Conservation (phyloP, 176 grass and related monocot species). For the Thinopyrum elongatum region DNA sequence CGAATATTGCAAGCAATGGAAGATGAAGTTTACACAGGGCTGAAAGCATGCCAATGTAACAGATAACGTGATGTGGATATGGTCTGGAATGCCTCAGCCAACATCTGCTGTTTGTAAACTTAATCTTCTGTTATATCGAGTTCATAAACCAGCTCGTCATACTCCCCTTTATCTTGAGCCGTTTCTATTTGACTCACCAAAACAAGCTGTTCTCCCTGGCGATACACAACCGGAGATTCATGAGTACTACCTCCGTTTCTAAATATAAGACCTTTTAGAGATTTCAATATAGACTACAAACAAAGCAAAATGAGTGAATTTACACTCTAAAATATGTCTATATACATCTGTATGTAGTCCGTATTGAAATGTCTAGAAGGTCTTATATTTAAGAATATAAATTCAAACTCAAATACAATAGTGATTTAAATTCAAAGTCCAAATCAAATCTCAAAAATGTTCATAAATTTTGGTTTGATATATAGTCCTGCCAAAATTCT, state of each 20-base stretch:
- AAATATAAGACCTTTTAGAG: too few species aligned
- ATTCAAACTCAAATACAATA: too few species aligned
- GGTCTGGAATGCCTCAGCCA: conserved; percentile 37
- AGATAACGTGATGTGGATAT: not conserved
- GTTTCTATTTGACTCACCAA: conserved; percentile 33
- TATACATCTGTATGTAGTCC: too few species aligned
- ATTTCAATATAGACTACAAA: too few species aligned
- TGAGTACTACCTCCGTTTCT: not conserved
- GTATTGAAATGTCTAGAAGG: too few species aligned
- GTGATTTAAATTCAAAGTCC: too few species aligned
- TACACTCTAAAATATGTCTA: too few species aligned
- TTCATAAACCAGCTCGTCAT: conserved; percentile 24
- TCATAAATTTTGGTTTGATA: too few species aligned
- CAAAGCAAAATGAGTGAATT: too few species aligned
- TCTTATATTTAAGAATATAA: too few species aligned
- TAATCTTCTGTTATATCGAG: conserved; percentile 23
- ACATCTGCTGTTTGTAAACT: conserved; percentile 44
- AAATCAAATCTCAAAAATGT: too few species aligned
- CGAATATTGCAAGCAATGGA: not conserved
- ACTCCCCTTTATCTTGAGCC: conserved; percentile 36
- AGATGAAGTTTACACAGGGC: not conserved
- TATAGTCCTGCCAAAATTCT: too few species aligned
- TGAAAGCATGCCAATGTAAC: not conserved
- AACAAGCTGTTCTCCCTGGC: conserved; percentile 31
- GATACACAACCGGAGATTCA: conserved; percentile 23